Base-by-base conservation (phyloP, 2,329 filamentous ascomycete species). In the Ophiocordyceps robertsii region DNA sequence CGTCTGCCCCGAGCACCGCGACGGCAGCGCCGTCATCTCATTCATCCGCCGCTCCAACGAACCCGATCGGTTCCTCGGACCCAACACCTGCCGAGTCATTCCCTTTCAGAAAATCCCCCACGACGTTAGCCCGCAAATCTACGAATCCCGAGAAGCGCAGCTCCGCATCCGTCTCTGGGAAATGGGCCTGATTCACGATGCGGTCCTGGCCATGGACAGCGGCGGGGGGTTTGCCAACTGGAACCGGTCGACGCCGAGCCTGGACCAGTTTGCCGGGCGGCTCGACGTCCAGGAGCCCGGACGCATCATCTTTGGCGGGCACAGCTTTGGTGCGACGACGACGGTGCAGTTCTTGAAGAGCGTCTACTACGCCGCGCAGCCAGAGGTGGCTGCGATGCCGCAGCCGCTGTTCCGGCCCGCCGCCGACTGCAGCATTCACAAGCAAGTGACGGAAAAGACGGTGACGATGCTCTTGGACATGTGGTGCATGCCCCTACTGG, bases 241-340 rank as follows among this genome's bases (percentile, higher is more conserved):
- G 31, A 77, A 80, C 49, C 58, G 65, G 2, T 67, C 67, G 0
- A 64, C 60, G 0, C 54, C 61, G 0, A 58, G 75, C 4, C 64
- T 90, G 1, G 58, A 63, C 11, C 72, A 74, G 53, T 82, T 93
- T 46, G 59, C 67, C 24, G 64, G 66, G n/a, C 65, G 64, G 42
- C 69, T 92, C 38, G 72, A 84, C 47, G 71, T 93, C 4, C 75
- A 80, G 45, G 69, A 73, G 9, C 84, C 84, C 0, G 86, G 86
- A 2, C 75, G 72, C 41, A 77, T 93, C 38, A 74, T 80, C 36
- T 90, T 84, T 56, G 76, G 75, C 0, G 87, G 87, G 4, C 87
- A 94, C 59, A 87, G 81, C 16, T 93, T 93, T 50, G 87, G 87
- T 19, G 82, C 80, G 1, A 74, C 84, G 1, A 86, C 83, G 1